A percentile compares a stretch with the other conserved stretches of the same genome.
phyloP scores from a whole-genome alignment of 1,284 basidiomycete species.

The Ustilago vetiveriae region DNA sequence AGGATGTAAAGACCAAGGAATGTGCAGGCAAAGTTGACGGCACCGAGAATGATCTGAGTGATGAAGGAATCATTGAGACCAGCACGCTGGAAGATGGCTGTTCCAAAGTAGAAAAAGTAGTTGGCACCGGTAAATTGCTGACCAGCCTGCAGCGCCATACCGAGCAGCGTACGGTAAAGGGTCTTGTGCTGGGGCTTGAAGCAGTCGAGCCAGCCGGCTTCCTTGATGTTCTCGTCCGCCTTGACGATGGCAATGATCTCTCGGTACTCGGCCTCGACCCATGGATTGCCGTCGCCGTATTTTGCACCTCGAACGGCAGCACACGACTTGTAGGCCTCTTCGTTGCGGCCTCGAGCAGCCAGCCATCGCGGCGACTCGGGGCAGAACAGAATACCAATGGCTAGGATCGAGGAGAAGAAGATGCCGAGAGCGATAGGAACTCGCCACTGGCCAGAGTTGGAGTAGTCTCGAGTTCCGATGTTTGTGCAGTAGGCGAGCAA shows the following conservation, averaged over 20 bases:
- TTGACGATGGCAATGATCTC: constrained; percentile 60
- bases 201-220: constrained; percentile 60
- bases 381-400: constrained; percentile 78
- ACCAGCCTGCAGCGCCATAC: constrained; percentile 77
- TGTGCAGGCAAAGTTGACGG: constrained; percentile 73
- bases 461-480: constrained; percentile 59
- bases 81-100: constrained; percentile 76
- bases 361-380: constrained; percentile 80
- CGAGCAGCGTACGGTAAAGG: constrained; percentile 66
- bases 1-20: constrained; percentile 73
- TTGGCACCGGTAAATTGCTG: constrained; percentile 79
- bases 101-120: constrained; percentile 70
- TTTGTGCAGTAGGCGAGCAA: constrained; percentile 74
- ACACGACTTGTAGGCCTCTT: constrained; percentile 72
- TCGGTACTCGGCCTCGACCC: constrained; percentile 61
- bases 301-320: constrained; percentile 73
- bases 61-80: constrained; percentile 74
- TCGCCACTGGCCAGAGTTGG: constrained; percentile 72
- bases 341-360: constrained; percentile 70
- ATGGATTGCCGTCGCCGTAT: constrained; percentile 55
- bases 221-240: constrained; percentile 29
- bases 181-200: constrained; percentile 58
- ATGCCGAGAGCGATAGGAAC: constrained; percentile 77
- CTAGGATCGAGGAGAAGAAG: constrained; percentile 76
- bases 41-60: constrained; percentile 74